Base-by-base conservation (phyloP, 805 yeast species). In the Nakazawaea wyomingensis region DNA sequence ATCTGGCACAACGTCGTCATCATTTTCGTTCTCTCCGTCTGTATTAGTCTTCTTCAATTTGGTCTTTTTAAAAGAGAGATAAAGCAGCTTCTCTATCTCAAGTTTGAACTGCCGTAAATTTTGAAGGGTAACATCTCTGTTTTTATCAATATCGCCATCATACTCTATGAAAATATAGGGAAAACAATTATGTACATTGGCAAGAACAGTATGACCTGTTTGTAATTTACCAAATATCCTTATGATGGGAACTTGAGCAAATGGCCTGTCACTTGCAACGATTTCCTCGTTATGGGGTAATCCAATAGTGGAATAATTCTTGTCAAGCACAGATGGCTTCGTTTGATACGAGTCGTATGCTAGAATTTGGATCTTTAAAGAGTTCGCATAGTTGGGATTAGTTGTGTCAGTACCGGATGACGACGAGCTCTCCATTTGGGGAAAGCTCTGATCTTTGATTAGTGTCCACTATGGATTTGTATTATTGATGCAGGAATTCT, bases 161-260 rank as follows among this genome's bases (percentile, higher is more conserved):
- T 82, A 82, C 28, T 76, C 78, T 2, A 90, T 66, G 55, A 73
- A 89, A 2, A 91, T 50, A 55, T 91, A 93, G 0, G 98, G 99
- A 50, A 72, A 86, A 16, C 76, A 76, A 31, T 91, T 90, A 63
- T 90, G 98, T 8, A 93, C 65, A 58, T 93, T 96, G 1, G 84
- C 74, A 11, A 75, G 51, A 9, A 72, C 69, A 22, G 76, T 74
- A 50, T 76, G 78, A 0, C 88, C 85, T 0, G 80, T 68, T 1
- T 76, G 69, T 1, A 82, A 49, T 10, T 77, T 70, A 0, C 97
- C 98, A 62, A 78, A 93, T 0, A 93, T 61, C 38, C 98, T 64
- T 1, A 89, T 64, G 0, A 88, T 66, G 0, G 98, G 98, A 0
- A 85, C 90, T 34, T 73, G 74, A 3, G 59, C 49, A 27, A 69